phyloP scores from a whole-genome alignment of 495 filamentous ascomycete species.

The Pseudevernia furfuracea region DNA sequence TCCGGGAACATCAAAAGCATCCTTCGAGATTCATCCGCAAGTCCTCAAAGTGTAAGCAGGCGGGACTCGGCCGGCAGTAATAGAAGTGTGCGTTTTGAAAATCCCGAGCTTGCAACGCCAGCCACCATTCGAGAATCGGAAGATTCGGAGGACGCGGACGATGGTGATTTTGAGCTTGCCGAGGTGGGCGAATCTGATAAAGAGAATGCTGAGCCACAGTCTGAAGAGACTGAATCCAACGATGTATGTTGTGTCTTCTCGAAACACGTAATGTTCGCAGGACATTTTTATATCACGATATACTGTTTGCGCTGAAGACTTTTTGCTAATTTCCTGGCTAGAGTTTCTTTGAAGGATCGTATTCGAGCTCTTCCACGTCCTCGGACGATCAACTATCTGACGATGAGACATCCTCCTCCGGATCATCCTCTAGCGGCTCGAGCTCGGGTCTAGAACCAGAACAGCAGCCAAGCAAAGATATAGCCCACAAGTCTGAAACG shows the following conservation, averaged over 20 bases:
- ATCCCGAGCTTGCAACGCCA: slow-evolving; percentile 26
- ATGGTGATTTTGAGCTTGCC: slow-evolving; percentile 26
- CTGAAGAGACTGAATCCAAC: slow-evolving; percentile 12
- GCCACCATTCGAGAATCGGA: slow-evolving; percentile 29
- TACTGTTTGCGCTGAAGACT: not conserved
- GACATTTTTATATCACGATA: not conserved
- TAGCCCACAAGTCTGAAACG: not conserved
- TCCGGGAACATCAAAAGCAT: not conserved
- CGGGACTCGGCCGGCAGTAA: slow-evolving; percentile 19
- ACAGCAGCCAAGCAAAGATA: slow-evolving; percentile 8
- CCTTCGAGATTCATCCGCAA: slow-evolving; percentile 17
- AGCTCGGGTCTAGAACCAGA: slow-evolving; percentile 27
- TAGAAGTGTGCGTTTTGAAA: slow-evolving; percentile 27
- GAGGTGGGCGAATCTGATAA: slow-evolving; percentile 25
- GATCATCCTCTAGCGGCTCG: slow-evolving; percentile 23
- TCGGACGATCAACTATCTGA: slow-evolving; percentile 28
- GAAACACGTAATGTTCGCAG: not conserved
- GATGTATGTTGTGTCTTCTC: slow-evolving; percentile 14
- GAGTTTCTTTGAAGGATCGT: slow-evolving; percentile 9
- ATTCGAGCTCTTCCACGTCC: slow-evolving; percentile 24
- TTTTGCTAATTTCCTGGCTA: slow-evolving; percentile 7
- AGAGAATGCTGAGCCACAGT: slow-evolving; percentile 24
- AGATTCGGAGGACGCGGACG: slow-evolving; percentile 31
- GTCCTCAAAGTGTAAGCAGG: slow-evolving; percentile 9
- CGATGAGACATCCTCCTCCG: slow-evolving; percentile 28